Conservation (phyloP, 2,329 filamentous ascomycete species). For the Xylaria sp. region DNA sequence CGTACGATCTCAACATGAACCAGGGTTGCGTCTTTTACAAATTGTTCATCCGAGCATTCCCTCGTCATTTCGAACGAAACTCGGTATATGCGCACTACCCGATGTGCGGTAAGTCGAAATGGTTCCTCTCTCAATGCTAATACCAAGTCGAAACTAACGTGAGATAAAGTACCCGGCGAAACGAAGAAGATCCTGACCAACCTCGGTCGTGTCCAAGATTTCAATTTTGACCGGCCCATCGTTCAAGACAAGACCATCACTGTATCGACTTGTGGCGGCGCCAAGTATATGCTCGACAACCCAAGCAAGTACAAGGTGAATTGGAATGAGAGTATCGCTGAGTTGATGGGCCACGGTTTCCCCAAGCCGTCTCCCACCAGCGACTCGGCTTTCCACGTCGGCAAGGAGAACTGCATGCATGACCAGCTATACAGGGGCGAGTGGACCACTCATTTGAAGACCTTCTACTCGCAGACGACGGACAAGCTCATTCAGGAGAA, state of each 20-base stretch:
- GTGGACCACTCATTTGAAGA: constrained; percentile 32
- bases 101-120: constrained; percentile 55
- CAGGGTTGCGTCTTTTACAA: constrained; percentile 89
- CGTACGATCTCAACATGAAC: constrained; percentile 78
- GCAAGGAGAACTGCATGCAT: constrained; percentile 64
- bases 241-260: constrained; percentile 62
- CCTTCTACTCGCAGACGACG: constrained; percentile 72
- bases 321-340: constrained; percentile 72
- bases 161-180: constrained; percentile 70
- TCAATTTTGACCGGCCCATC: constrained; percentile 73
- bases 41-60: constrained; percentile 81
- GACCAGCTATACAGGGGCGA: constrained; percentile 69
- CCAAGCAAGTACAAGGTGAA: constrained; percentile 70
- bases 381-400: constrained; percentile 59
- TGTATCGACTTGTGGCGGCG: constrained; percentile 69
- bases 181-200: constrained; percentile 76
- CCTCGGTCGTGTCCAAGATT: constrained; percentile 73
- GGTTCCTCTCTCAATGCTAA: background rate
- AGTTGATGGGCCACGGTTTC: constrained; percentile 65
- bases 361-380: constrained; percentile 56
- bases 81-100: constrained; percentile 85
- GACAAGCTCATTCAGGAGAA: constrained; percentile 71
- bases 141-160: constrained; percentile 3
- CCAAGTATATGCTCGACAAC: constrained; percentile 70
- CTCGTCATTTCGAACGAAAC: constrained; percentile 79